Conservation (phyloP, 2,329 filamentous ascomycete genomes). For the Hawksworthiomyces lignivorus region DNA sequence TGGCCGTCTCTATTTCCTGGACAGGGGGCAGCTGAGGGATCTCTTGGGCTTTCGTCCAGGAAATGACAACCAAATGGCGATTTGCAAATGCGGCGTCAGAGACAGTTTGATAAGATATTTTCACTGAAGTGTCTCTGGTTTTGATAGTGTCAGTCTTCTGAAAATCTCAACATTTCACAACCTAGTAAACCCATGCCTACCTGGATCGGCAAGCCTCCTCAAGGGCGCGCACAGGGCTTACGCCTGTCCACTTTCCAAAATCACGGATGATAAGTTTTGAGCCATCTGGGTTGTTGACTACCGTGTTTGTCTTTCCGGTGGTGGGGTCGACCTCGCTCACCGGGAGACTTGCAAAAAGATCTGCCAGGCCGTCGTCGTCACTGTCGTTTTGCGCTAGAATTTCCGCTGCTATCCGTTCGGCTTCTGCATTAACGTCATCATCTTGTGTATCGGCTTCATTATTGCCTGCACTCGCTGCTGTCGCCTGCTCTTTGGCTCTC, state of each 20-base stretch:
- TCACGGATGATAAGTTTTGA: conserved; percentile 60
- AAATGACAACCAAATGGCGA: conserved; percentile 65
- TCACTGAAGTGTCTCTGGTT: conserved; percentile 64
- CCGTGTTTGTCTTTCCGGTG: conserved; percentile 51
- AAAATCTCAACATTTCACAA: background rate
- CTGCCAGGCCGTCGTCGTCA: conserved; percentile 42
- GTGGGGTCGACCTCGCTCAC: conserved; percentile 50
- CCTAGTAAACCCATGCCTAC: conserved; percentile 31
- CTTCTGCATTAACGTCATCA: conserved; percentile 47
- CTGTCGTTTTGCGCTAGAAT: conserved; percentile 47
- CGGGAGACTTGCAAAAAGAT: conserved; percentile 54
- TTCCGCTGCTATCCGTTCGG: conserved; percentile 50
- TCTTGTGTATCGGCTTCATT: conserved; percentile 19
- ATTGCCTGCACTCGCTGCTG: conserved; percentile 19
- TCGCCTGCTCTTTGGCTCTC: conserved; percentile 16
- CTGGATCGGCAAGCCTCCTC: conserved; percentile 84
- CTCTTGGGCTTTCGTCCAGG: conserved; percentile 70
- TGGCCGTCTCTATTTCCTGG: conserved; percentile 35
- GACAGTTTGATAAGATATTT: conserved; percentile 58
- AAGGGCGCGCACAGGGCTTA: conserved; percentile 66
- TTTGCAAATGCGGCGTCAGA: conserved; percentile 70
- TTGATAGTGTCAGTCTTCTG: no score
- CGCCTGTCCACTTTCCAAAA: conserved; percentile 75
- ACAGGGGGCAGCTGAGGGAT: conserved; percentile 29
- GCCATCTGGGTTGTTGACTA: conserved; percentile 45